A percentile compares a stretch with the other conserved stretches of the same genome.
Conservation (phyloP, 306 rosid genomes). For the Cotoneaster glaucophyllus region DNA sequence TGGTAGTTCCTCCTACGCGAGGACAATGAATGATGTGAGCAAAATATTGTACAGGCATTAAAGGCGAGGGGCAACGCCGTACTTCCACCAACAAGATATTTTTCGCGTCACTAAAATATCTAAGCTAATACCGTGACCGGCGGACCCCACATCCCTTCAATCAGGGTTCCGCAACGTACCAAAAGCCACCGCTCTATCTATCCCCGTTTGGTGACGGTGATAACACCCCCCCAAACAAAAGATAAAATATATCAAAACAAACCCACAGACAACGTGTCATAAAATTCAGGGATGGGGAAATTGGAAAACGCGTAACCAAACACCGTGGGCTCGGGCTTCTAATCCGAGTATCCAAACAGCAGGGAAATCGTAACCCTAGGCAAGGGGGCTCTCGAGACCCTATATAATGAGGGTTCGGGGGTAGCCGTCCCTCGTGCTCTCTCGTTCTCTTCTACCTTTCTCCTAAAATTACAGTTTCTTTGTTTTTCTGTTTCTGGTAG, state of each 20-base stretch:
- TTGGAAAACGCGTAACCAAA: slow-evolving; percentile 18
- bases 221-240: background rate
- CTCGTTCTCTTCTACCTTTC: background rate
- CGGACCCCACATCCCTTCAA: background rate
- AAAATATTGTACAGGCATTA: background rate
- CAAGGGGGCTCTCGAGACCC: background rate
- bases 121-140: background rate
- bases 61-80: background rate
- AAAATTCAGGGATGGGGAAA: background rate
- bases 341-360: background rate
- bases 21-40: no score
- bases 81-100: background rate
- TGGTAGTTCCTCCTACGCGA: no score
- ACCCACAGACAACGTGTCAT: background rate
- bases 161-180: background rate
- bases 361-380: slow-evolving; percentile 33
- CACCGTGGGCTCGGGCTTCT: background rate
- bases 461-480: background rate
- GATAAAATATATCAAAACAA: background rate
- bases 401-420: slow-evolving; percentile 25
- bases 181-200: background rate
- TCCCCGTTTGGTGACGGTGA: background rate
- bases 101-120: slow-evolving; percentile 4
- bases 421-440: background rate
- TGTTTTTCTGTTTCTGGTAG: no score